Percentiles rank a stretch among this genome's conserved stretches.
Conservation (phyloP, 2,329 filamentous ascomycete genomes). For the Ascochyta viciae-villosae region DNA sequence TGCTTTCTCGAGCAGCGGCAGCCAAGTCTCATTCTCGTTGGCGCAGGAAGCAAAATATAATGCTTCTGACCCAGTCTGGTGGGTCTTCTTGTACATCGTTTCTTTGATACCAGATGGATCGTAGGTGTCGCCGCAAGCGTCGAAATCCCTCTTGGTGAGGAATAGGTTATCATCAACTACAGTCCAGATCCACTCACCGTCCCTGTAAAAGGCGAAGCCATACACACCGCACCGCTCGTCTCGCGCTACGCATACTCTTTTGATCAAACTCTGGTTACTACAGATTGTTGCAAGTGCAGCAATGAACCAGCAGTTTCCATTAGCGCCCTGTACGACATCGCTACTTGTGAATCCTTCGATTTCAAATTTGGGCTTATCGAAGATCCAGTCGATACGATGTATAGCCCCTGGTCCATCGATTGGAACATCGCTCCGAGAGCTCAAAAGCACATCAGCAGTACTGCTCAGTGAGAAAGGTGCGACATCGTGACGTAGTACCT, state of each 20-base stretch:
- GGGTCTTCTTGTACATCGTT: constrained; percentile 68
- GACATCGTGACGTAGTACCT: constrained; percentile 28
- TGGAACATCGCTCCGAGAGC: neutral
- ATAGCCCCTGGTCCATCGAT: constrained; percentile 27
- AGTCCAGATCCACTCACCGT: constrained; percentile 76
- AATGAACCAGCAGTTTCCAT: constrained; percentile 87
- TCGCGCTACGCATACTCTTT: constrained; percentile 74
- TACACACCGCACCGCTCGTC: constrained; percentile 80
- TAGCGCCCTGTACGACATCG: constrained; percentile 78
- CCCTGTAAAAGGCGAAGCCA: constrained; percentile 81
- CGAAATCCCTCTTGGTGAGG: constrained; percentile 77
- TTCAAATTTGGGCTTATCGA: constrained; percentile 77
- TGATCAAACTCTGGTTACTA: constrained; percentile 73
- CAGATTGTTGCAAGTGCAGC: constrained; percentile 78
- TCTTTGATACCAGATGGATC: constrained; percentile 64
- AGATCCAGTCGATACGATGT: constrained; percentile 68
- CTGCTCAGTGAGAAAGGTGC: constrained; percentile 42
- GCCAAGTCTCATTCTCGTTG: constrained; percentile 81
- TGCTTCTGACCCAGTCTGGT: constrained; percentile 77
- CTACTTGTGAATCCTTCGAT: constrained; percentile 77
- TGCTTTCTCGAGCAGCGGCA: constrained; percentile 80
- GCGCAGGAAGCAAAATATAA: constrained; percentile 79
- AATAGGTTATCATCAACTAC: constrained; percentile 92
- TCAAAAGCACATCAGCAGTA: constrained; percentile 67
- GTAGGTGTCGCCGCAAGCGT: constrained; percentile 73